Conservation (phyloP, 768 basidiomycete species). For the Kwoniella pini region DNA sequence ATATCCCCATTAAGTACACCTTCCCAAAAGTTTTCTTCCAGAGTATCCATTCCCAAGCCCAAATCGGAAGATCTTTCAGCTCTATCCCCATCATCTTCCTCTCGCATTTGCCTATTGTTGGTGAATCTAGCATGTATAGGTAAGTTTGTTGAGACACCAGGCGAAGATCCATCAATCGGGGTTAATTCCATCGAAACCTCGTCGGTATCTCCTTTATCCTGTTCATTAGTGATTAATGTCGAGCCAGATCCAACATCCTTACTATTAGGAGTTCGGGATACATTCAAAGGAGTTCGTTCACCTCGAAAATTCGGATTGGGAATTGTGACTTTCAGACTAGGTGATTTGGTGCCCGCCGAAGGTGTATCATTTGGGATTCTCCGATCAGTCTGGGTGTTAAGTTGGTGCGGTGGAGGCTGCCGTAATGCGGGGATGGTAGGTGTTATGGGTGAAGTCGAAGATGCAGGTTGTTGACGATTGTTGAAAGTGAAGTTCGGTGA, state of each 20-base stretch:
- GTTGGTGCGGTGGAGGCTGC: not conserved
- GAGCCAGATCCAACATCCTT: not conserved
- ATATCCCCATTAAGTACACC: conserved; percentile 20
- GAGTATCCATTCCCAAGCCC: conserved; percentile 1
- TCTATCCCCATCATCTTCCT: not conserved
- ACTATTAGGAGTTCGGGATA: not conserved
- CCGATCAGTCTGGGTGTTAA: not conserved
- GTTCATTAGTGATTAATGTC: not conserved
- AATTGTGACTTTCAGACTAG: conserved; percentile 2
- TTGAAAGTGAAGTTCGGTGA: not conserved
- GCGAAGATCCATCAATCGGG: not conserved
- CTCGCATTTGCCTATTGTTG: not conserved
- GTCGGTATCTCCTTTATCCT: conserved; percentile 6
- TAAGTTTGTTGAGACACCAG: not conserved
- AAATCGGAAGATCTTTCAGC: conserved; percentile 18
- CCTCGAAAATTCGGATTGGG: conserved; percentile 5
- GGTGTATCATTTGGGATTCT: not conserved
- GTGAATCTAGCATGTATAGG: too few relatives aligned
- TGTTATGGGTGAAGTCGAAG: not conserved
- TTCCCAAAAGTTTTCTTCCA: conserved; percentile 20
- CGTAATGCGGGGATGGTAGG: not conserved
- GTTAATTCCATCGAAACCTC: conserved; percentile 9
- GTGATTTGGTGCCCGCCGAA: not conserved
- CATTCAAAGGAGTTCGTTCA: not conserved
- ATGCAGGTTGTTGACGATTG: not conserved